phyloP scores from a whole-genome alignment of 2,329 filamentous ascomycete species.

The Aspergillus nomiae region DNA sequence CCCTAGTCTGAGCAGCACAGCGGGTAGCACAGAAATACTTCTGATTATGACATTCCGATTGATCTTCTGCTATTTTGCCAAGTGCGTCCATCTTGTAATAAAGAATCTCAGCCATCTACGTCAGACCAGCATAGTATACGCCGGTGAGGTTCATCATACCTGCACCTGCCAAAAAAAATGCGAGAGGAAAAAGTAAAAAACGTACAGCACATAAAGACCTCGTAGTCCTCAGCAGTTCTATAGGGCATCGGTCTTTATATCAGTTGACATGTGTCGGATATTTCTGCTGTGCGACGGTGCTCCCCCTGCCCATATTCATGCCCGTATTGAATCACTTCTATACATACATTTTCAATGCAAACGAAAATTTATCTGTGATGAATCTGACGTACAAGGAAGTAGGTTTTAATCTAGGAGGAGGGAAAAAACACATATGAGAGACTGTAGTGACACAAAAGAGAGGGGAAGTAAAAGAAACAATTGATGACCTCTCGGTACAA shows the following conservation, averaged over 20 bases:
- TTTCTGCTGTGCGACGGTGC: background rate
- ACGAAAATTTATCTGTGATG: background rate
- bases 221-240: background rate
- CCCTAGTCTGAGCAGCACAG: background rate
- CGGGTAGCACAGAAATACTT: background rate
- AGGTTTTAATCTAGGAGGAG: background rate
- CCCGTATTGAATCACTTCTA: background rate
- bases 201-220: background rate
- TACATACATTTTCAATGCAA: background rate
- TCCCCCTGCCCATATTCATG: background rate
- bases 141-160: background rate
- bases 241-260: background rate
- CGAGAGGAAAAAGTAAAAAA: background rate
- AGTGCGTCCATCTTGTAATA: background rate
- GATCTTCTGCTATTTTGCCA: background rate
- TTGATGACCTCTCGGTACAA: background rate
- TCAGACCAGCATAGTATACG: background rate
- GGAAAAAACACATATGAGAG: background rate
- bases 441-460: background rate
- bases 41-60: background rate
- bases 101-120: background rate
- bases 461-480: background rate
- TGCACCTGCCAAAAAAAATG: background rate
- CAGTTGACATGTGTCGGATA: background rate
- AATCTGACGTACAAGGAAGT: background rate